Evolutionary conservation across 2,329 filamentous ascomycete species (phyloP).

Genomic region (Xylariomycetidae sp.): DNA sequence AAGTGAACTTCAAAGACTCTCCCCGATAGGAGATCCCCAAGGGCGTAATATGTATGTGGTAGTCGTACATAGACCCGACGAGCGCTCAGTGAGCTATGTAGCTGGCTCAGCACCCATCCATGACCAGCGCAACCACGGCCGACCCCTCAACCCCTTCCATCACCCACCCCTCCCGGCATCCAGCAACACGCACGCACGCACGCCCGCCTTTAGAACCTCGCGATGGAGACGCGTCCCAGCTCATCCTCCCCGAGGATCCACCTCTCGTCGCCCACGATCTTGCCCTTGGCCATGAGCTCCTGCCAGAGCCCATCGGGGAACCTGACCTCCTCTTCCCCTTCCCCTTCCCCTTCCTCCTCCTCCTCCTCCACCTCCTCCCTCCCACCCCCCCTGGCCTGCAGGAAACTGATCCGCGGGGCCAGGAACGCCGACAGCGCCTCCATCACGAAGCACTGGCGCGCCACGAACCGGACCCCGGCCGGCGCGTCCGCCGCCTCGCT

Average conservation of each 20-base stretch:
- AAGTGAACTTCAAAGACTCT: too few species aligned
- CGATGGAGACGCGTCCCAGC: conserved; percentile 43
- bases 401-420: conserved; percentile 31
- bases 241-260: conserved; percentile 56
- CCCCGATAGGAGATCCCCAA: too few species aligned
- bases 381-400: too few species aligned
- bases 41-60: too few species aligned
- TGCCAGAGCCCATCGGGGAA: conserved; percentile 39
- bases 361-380: conserved; percentile 14
- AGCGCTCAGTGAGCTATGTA: too few species aligned
- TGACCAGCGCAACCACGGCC: too few species aligned
- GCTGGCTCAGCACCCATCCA: too few species aligned
- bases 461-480: conserved; percentile 40
- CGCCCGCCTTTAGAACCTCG: conserved; percentile 37
- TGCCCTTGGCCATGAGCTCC: conserved; percentile 44
- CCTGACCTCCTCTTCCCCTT: conserved; percentile 26
- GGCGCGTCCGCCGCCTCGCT: conserved; percentile 36
- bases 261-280: conserved; percentile 53
- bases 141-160: too few species aligned
- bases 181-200: background rate
- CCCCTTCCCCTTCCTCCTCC: background rate
- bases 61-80: too few species aligned
- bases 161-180: background rate
- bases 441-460: conserved; percentile 41
- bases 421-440: conserved; percentile 40